Conservation (phyloP, 2,329 filamentous ascomycete species). For the Tolypocladium tundrense region DNA sequence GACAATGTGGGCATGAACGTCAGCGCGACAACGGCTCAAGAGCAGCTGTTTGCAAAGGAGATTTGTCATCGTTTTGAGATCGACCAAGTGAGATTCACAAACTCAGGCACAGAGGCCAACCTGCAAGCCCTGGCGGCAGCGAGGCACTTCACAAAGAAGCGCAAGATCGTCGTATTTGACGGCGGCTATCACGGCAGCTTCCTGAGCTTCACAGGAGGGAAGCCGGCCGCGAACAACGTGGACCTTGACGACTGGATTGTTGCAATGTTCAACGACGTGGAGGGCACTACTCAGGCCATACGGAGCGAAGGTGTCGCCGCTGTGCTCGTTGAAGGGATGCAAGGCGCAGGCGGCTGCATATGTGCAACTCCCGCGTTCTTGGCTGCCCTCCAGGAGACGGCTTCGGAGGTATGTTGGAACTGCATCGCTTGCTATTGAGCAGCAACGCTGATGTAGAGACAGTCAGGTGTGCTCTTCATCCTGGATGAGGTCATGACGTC, state of each 20-base stretch:
- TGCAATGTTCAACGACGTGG: slow-evolving; percentile 50
- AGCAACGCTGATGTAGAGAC: not conserved
- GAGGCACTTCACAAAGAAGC: slow-evolving; percentile 30
- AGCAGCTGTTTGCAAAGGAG: slow-evolving; percentile 38
- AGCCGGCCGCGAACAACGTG: slow-evolving; percentile 32
- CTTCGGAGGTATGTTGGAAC: slow-evolving; percentile 21
- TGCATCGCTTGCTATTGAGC: not conserved
- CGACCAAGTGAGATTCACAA: slow-evolving; percentile 50
- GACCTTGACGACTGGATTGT: slow-evolving; percentile 47
- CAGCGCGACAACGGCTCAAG: slow-evolving; percentile 40
- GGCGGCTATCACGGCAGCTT: slow-evolving; percentile 31
- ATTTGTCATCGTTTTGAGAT: slow-evolving; percentile 44
- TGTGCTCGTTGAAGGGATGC: slow-evolving; percentile 57
- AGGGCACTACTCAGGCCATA: slow-evolving; percentile 32
- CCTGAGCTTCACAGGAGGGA: slow-evolving; percentile 22
- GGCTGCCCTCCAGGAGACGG: slow-evolving; percentile 33
- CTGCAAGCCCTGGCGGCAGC: slow-evolving; percentile 47
- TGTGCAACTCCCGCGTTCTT: slow-evolving; percentile 41
- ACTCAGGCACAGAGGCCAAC: slow-evolving; percentile 58
- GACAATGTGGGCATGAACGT: slow-evolving; percentile 40
- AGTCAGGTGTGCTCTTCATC: slow-evolving; percentile 48
- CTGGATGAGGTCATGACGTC: slow-evolving; percentile 66
- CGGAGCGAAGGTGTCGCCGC: slow-evolving; percentile 41
- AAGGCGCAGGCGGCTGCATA: slow-evolving; percentile 51
- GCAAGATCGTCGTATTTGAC: slow-evolving; percentile 38